These are phyloP conservation scores for Balakata baccata DNA, from an alignment of 345 rosid genomes.

Conservation along the genomic window DNA sequence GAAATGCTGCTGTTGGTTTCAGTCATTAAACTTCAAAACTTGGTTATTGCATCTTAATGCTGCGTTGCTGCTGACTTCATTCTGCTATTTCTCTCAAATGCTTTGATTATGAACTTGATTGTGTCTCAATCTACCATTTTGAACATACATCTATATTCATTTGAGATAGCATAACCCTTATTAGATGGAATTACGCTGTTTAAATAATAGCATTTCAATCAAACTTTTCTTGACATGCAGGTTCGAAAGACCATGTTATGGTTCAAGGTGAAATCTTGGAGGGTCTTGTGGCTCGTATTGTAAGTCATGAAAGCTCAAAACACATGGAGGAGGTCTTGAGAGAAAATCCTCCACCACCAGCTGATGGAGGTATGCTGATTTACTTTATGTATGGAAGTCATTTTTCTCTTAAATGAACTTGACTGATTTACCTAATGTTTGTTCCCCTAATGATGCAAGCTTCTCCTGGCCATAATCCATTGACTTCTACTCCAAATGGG, in stretches of 20 bases:
- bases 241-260: constrained; percentile 72
- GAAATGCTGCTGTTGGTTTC: neutral
- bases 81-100: neutral
- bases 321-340: constrained; percentile 72
- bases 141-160: neutral
- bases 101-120: neutral
- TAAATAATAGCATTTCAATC: neutral
- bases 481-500: neutral
- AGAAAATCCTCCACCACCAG: constrained; percentile 60
- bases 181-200: neutral
- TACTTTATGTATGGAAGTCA: constrained; percentile 4
- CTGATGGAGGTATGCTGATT: constrained; percentile 55
- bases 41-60: neutral
- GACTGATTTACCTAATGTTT: neutral
- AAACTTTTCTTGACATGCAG: constrained; percentile 35
- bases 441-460: neutral
- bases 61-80: neutral
- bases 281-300: constrained; percentile 98
- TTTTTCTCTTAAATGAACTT: neutral
- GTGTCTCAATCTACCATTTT: neutral
- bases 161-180: neutral
- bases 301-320: constrained; percentile 66
- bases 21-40: neutral
- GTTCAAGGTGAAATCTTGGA: constrained; percentile 95
- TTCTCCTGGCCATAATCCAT: neutral